A percentile compares a stretch with the other conserved stretches of the same genome.
Conservation (phyloP, 2,329 filamentous ascomycete genomes). For the Penicillium sp. region DNA sequence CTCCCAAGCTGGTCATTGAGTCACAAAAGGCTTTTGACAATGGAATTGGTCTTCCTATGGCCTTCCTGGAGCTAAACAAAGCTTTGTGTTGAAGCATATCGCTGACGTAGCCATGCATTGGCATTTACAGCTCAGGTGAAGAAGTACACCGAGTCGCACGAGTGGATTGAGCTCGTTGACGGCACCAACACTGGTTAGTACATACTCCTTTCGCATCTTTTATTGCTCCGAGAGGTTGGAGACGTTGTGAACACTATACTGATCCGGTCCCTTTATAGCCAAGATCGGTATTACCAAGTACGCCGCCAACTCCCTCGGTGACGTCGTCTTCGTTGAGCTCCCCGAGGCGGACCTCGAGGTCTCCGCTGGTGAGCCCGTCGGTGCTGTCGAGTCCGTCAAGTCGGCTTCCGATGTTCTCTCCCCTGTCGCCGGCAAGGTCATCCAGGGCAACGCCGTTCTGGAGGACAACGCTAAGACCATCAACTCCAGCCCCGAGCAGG, state of each 20-base stretch:
- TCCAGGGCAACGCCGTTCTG: conserved; percentile 70
- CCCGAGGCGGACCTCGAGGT: conserved; percentile 71
- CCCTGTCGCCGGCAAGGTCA: conserved; percentile 76
- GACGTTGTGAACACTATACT: not conserved
- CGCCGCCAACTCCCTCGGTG: conserved; percentile 87
- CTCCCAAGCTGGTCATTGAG: not conserved
- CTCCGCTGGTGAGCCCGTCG: conserved; percentile 76
- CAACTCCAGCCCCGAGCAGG: conserved; percentile 86
- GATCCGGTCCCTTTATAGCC: conserved; percentile 40
- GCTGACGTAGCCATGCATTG: conserved; percentile 25
- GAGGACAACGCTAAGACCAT: conserved; percentile 85
- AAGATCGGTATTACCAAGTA: conserved; percentile 85
- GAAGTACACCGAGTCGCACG: conserved; percentile 95
- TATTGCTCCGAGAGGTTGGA: not conserved
- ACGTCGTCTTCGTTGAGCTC: conserved; percentile 97
- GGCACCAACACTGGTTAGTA: conserved; percentile 72
- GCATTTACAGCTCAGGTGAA: conserved; percentile 53
- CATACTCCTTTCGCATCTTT: not conserved
- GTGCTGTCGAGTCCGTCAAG: conserved; percentile 97
- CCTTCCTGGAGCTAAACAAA: not conserved
- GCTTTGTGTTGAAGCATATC: conserved; percentile 4
- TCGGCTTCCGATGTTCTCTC: conserved; percentile 96
- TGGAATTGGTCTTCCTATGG: conserved; percentile 8
- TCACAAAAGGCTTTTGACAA: not conserved
- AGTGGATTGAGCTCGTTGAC: conserved; percentile 89